Percentiles rank a stretch among this genome's conserved stretches.
Evolutionary conservation across 768 basidiomycete species (phyloP).

Genomic region (Naganishia antarctica): DNA sequence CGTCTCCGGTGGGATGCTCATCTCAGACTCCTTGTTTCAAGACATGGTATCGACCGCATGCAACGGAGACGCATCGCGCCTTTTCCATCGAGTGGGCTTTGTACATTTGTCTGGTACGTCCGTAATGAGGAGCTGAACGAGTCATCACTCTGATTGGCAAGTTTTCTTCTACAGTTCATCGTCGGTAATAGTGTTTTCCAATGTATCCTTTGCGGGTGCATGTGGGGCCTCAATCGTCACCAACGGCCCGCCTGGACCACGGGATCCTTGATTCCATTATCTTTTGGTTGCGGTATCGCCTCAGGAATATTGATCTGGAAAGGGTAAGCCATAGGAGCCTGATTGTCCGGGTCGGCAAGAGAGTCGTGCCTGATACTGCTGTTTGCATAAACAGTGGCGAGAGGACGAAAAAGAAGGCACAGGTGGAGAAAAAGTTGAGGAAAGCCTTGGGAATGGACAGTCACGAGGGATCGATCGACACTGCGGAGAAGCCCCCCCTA

Average conservation of each 20-base stretch:
- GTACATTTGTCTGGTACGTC: slow-evolving; percentile 59
- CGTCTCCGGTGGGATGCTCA: too few relatives aligned
- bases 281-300: slow-evolving; percentile 71
- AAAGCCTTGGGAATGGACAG: slow-evolving; percentile 38
- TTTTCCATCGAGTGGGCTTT: slow-evolving; percentile 55
- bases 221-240: slow-evolving; percentile 64
- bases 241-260: slow-evolving; percentile 52
- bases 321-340: slow-evolving; percentile 48
- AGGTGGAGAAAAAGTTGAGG: slow-evolving; percentile 41
- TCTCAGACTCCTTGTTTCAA: too few relatives aligned
- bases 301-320: slow-evolving; percentile 69
- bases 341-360: too few relatives aligned
- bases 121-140: not conserved
- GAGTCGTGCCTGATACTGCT: too few relatives aligned
- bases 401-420: slow-evolving; percentile 40
- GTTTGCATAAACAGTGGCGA: too few relatives aligned
- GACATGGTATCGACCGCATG: slow-evolving; percentile 83
- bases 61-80: slow-evolving; percentile 63
- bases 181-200: slow-evolving; percentile 80
- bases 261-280: slow-evolving; percentile 62
- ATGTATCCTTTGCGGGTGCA: slow-evolving; percentile 66
- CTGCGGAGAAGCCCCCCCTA: not conserved
- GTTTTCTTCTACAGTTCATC: slow-evolving; percentile 50
- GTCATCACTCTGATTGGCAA: not conserved
- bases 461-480: not conserved